Percentiles rank a stretch among this genome's conserved stretches.
Conservation (phyloP, 345 rosid genomes). For the Gossypioides kirkii region DNA sequence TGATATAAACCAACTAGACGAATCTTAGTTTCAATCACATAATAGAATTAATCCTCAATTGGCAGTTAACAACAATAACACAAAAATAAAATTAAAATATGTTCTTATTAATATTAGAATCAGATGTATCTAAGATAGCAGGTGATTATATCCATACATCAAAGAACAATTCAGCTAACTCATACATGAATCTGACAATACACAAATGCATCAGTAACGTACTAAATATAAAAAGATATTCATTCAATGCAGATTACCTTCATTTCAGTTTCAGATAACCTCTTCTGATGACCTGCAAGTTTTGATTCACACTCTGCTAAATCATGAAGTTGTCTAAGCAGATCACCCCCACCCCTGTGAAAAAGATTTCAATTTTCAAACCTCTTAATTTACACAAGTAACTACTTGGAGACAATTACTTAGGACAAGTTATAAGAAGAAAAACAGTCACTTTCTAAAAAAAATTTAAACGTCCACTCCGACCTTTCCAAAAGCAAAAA, state of each 20-base stretch:
- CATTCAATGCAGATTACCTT: slow-evolving; percentile 39
- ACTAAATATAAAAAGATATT: neutral
- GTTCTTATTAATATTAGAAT: no score
- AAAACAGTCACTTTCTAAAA: neutral
- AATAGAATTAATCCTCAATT: no score
- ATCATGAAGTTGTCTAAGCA: slow-evolving; percentile 75
- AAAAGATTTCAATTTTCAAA: neutral
- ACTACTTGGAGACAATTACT: neutral
- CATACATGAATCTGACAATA: neutral
- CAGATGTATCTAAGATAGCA: no score
- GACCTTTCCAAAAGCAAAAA: slow-evolving; percentile 9
- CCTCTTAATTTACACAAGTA: neutral
- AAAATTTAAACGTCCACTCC: neutral
- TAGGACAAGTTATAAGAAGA: neutral
- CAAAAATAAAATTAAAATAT: no score
- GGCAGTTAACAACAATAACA: no score
- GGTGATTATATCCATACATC: neutral
- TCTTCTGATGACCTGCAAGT: slow-evolving; percentile 59
- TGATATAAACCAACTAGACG: no score
- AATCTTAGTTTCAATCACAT: no score
- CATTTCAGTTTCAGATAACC: slow-evolving; percentile 64
- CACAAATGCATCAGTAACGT: neutral
- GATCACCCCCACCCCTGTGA: slow-evolving; percentile 77
- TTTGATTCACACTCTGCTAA: slow-evolving; percentile 75
- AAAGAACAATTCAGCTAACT: neutral